A percentile compares a stretch with the other conserved stretches of the same genome.
Evolutionary conservation across 2,329 filamentous ascomycete genomes (phyloP).

Genomic region (Hypoxylon rubiginosum): DNA sequence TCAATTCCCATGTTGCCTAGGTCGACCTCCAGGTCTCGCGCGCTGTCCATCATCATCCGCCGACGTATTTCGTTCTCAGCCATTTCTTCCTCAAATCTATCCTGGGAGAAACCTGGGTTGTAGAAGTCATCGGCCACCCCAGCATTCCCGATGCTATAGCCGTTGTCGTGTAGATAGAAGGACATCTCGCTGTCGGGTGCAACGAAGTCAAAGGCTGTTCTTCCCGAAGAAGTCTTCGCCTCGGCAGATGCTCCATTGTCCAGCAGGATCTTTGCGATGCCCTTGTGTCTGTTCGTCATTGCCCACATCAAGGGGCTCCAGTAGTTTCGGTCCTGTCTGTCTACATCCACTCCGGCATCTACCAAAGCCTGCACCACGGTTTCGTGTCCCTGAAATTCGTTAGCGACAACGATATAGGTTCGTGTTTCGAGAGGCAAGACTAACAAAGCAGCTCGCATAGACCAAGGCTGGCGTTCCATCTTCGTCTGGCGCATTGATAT

Average conservation of each 20-base stretch:
- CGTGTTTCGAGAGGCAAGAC: conserved; percentile 52
- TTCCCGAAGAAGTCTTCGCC: conserved; percentile 91
- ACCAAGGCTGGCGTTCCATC: conserved; percentile 97
- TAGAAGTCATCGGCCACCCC: conserved; percentile 93
- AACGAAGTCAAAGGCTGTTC: conserved; percentile 96
- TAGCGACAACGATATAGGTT: conserved; percentile 30
- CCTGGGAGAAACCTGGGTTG: conserved; percentile 89
- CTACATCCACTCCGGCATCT: conserved; percentile 87
- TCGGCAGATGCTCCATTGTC: conserved; percentile 97
- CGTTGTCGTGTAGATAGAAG: conserved; percentile 93
- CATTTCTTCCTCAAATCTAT: conserved; percentile 96
- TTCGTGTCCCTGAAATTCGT: conserved; percentile 78
- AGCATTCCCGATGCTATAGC: conserved; percentile 87
- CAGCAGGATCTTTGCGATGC: conserved; percentile 90
- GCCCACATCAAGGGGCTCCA: conserved; percentile 99
- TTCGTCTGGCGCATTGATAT: conserved; percentile 89
- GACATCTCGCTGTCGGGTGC: conserved; percentile 97
- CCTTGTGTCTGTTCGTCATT: conserved; percentile 98
- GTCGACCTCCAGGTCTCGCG: conserved; percentile 95
- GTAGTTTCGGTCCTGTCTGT: conserved; percentile 94
- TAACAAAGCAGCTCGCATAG: conserved; percentile 96
- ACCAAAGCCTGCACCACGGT: conserved; percentile 87
- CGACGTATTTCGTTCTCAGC: conserved; percentile 95
- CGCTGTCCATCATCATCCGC: conserved; percentile 99
- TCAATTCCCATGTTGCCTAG: conserved; percentile 95